Conservation (phyloP, 257 asterid species). For the Anisodus acutangulus region DNA sequence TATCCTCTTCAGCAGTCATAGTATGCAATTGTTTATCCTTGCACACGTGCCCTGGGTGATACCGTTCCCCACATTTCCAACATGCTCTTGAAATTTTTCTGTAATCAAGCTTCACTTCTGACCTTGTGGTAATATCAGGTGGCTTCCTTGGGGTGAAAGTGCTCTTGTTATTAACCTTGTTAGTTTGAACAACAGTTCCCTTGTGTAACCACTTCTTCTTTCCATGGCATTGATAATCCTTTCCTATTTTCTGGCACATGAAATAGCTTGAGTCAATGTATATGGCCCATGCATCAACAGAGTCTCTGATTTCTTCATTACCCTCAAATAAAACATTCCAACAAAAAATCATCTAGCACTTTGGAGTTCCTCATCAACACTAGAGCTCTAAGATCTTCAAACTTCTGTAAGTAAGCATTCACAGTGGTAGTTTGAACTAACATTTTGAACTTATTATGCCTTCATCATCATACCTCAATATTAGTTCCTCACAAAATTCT, state of each 20-base stretch:
- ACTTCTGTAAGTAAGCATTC: no score
- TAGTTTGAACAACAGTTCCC: neutral
- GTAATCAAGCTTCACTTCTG: no score
- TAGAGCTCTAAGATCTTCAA: neutral
- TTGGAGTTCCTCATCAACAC: neutral
- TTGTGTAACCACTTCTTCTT: neutral
- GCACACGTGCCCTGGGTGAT: no score
- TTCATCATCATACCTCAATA: no score
- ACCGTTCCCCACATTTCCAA: no score
- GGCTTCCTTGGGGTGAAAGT: no score
- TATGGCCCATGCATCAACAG: neutral
- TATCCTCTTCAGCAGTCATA: neutral
- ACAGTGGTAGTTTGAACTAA: no score
- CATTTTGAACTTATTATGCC: neutral
- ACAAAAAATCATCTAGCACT: neutral
- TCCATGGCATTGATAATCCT: neutral
- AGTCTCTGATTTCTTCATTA: neutral
- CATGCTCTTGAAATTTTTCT: no score
- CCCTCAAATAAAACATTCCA: neutral
- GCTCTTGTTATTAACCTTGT: no score
- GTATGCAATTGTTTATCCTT: no score
- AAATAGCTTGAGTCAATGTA: neutral
- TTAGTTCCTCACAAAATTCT: no score
- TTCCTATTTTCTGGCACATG: neutral
- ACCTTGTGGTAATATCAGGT: no score